phyloP scores from a whole-genome alignment of 331 rosid genomes.

The Quercus lobata region DNA sequence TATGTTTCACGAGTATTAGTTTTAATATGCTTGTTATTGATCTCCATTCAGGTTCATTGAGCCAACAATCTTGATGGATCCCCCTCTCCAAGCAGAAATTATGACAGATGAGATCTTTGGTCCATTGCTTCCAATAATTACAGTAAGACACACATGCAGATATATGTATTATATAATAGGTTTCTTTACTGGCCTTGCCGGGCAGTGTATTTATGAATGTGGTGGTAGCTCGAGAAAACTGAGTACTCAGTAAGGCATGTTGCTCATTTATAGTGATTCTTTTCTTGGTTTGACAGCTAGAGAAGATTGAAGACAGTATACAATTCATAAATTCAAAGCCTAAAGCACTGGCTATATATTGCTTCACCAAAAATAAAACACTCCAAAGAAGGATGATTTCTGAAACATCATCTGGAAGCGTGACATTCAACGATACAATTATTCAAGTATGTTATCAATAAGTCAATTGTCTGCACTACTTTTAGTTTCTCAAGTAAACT shows the following conservation, averaged over 20 bases:
- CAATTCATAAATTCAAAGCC: conserved; percentile 59
- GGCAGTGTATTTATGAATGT: not conserved
- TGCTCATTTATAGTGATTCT: not conserved
- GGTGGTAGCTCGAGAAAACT: too few species aligned
- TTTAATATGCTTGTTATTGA: not conserved
- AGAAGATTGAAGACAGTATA: conserved; percentile 66
- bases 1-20: too few species aligned
- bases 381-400: conserved; percentile 50
- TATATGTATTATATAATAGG: not conserved
- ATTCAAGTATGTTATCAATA: conserved; percentile 40
- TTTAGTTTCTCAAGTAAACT: not conserved
- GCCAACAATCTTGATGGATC: conserved; percentile 71
- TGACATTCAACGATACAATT: conserved; percentile 55
- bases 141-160: conserved; percentile 26
- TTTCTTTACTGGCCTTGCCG: not conserved
- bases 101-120: conserved; percentile 78
- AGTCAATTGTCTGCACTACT: not conserved
- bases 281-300: conserved; percentile 37
- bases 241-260: not conserved
- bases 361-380: conserved; percentile 52
- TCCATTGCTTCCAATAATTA: conserved; percentile 67
- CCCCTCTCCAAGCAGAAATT: conserved; percentile 57
- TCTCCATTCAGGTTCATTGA: conserved; percentile 55
- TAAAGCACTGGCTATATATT: conserved; percentile 61
- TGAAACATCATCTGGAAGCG: conserved; percentile 73